phyloP scores from a whole-genome alignment of 805 yeast species.

The Tetrapisispora fleetii region DNA sequence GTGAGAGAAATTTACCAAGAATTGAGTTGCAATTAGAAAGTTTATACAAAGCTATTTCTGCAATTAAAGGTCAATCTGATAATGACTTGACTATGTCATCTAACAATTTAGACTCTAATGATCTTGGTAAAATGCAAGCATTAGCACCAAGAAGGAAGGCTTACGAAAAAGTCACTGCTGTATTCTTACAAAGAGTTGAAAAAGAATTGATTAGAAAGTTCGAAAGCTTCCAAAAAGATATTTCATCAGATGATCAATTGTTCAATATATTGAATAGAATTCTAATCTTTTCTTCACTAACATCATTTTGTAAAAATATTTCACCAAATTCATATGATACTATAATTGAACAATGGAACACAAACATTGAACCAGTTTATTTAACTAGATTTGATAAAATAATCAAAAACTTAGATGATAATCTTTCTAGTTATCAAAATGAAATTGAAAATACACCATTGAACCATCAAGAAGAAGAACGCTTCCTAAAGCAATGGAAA shows the following conservation, averaged over 20 bases:
- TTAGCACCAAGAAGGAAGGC: conserved; percentile 52
- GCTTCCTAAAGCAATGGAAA: conserved; percentile 14
- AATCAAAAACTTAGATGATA: neutral
- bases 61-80: conserved; percentile 44
- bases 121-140: conserved; percentile 59
- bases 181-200: conserved; percentile 41
- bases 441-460: conserved; percentile 4
- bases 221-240: conserved; percentile 28
- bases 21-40: conserved; percentile 49
- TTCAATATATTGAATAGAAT: conserved; percentile 31
- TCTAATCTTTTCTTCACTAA: conserved; percentile 38
- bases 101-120: conserved; percentile 18
- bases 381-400: conserved; percentile 1
- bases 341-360: conserved; percentile 36
- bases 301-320: conserved; percentile 50
- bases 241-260: conserved; percentile 22
- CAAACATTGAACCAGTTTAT: conserved; percentile 15
- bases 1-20: conserved; percentile 34
- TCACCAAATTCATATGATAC: conserved; percentile 38
- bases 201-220: conserved; percentile 37
- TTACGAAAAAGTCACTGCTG: conserved; percentile 46
- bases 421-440: neutral
- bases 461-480: conserved; percentile 7
- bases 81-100: neutral
- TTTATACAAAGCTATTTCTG: conserved; percentile 53